Evolutionary conservation across 2,329 filamentous ascomycete species (phyloP).

Genomic region (Exophiala dermatitidis): DNA sequence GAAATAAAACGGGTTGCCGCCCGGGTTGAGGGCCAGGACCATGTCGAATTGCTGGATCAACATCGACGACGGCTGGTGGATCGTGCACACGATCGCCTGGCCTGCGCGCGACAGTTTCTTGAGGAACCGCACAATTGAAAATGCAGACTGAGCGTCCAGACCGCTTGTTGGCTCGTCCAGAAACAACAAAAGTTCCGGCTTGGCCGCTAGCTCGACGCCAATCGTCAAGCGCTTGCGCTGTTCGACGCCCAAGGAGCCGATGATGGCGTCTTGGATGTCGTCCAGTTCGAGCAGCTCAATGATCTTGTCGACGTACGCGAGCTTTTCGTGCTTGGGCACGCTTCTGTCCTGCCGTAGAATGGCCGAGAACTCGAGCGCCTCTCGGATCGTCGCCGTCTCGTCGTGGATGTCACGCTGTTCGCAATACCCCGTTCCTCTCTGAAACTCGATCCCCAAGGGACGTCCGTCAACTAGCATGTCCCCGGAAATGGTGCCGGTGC

Average conservation of each 20-base stretch:
- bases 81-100: slow-evolving; percentile 50
- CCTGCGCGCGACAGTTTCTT: slow-evolving; percentile 51
- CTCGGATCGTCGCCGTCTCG: slow-evolving; percentile 55
- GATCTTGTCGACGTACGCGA: slow-evolving; percentile 85
- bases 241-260: slow-evolving; percentile 65
- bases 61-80: slow-evolving; percentile 50
- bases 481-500: slow-evolving; percentile 55
- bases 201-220: slow-evolving; percentile 72
- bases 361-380: slow-evolving; percentile 63
- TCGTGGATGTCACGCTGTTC: slow-evolving; percentile 63
- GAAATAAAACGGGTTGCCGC: slow-evolving; percentile 73
- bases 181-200: slow-evolving; percentile 60
- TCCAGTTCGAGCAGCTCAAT: slow-evolving; percentile 87
- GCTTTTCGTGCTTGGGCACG: slow-evolving; percentile 64
- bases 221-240: slow-evolving; percentile 75
- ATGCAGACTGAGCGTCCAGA: slow-evolving; percentile 57
- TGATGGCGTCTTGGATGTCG: slow-evolving; percentile 78
- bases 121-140: slow-evolving; percentile 56
- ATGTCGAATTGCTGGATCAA: slow-evolving; percentile 57
- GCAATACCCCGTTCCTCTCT: slow-evolving; percentile 60
- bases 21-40: slow-evolving; percentile 66
- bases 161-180: slow-evolving; percentile 56
- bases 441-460: slow-evolving; percentile 50
- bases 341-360: slow-evolving; percentile 72
- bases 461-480: slow-evolving; percentile 59